Evolutionary conservation across 768 basidiomycete genomes (phyloP).

Genomic region (Tricholoma matsutake): DNA sequence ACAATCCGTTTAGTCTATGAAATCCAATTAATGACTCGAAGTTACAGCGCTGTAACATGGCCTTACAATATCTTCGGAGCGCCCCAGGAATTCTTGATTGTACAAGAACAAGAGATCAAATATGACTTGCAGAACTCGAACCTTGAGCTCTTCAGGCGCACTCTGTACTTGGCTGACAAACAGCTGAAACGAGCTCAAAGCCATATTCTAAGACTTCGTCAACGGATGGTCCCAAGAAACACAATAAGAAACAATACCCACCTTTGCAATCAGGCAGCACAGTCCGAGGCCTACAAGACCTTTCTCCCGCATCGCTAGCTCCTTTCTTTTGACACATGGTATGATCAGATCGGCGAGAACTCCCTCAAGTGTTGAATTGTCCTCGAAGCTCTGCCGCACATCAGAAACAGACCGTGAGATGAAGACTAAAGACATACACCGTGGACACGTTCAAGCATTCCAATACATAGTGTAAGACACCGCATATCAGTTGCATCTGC

Average conservation of each 20-base stretch:
- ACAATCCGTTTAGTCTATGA: conserved; percentile 38
- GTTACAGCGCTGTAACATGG: not conserved
- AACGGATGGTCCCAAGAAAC: not conserved
- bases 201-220: conserved; percentile 47
- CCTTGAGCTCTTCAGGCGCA: conserved; percentile 72
- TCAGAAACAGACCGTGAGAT: conserved; percentile 1
- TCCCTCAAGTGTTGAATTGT: conserved; percentile 77
- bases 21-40: not conserved
- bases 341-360: conserved; percentile 84
- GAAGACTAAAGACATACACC: conserved; percentile 54
- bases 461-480: conserved; percentile 79
- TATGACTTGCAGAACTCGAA: conserved; percentile 78
- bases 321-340: conserved; percentile 87
- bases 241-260: conserved; percentile 19
- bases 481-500: conserved; percentile 76
- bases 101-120: conserved; percentile 93
- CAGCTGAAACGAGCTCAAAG: conserved; percentile 68
- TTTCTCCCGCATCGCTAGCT: conserved; percentile 74
- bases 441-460: conserved; percentile 87
- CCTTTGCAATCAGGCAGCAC: conserved; percentile 83
- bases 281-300: conserved; percentile 79
- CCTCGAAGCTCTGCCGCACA: conserved; percentile 64
- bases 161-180: conserved; percentile 80
- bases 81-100: conserved; percentile 70
- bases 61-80: conserved; percentile 42